Evolutionary conservation across 768 basidiomycete species (phyloP).

Genomic region (Xerocomus potaroensis): DNA sequence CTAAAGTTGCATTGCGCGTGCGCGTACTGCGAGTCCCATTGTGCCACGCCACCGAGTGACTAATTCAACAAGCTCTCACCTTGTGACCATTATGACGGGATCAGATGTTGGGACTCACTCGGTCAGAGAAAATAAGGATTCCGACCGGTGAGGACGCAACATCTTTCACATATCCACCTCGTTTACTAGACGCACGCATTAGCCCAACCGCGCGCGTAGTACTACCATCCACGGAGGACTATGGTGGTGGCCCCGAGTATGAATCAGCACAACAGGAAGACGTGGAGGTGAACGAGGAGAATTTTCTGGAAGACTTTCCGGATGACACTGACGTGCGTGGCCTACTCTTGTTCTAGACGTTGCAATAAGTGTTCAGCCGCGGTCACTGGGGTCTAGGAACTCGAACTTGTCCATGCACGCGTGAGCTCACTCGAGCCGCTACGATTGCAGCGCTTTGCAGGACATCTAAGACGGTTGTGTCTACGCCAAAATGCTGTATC

Average conservation of each 20-base stretch:
- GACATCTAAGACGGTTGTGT: constrained; percentile 67
- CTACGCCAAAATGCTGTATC: constrained; percentile 84
- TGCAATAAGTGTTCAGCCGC: neutral
- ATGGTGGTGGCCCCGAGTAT: constrained; percentile 31
- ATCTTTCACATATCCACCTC: neutral
- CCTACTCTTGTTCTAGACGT: neutral
- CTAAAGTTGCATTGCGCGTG: too few relatives aligned
- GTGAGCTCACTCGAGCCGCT: constrained; percentile 64
- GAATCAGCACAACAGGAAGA: constrained; percentile 43
- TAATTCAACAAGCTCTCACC: neutral
- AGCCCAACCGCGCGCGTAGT: constrained; percentile 44
- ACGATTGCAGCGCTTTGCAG: constrained; percentile 70
- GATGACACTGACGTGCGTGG: constrained; percentile 75
- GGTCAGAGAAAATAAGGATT: constrained; percentile 18
- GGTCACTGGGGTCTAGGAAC: constrained; percentile 53
- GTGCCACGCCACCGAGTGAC: neutral
- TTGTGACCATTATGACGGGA: constrained; percentile 18
- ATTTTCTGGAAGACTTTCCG: constrained; percentile 74
- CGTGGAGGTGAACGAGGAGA: constrained; percentile 47
- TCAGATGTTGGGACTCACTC: constrained; percentile 11
- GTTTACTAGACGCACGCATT: constrained; percentile 1
- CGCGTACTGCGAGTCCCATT: too few relatives aligned
- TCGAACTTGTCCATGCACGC: constrained; percentile 80
- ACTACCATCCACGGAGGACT: constrained; percentile 34
- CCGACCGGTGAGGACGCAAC: constrained; percentile 21